A percentile compares a stretch with the other conserved stretches of the same genome.
phyloP scores from a whole-genome alignment of 2,329 filamentous ascomycete genomes.

The Aspergillus ustus region DNA sequence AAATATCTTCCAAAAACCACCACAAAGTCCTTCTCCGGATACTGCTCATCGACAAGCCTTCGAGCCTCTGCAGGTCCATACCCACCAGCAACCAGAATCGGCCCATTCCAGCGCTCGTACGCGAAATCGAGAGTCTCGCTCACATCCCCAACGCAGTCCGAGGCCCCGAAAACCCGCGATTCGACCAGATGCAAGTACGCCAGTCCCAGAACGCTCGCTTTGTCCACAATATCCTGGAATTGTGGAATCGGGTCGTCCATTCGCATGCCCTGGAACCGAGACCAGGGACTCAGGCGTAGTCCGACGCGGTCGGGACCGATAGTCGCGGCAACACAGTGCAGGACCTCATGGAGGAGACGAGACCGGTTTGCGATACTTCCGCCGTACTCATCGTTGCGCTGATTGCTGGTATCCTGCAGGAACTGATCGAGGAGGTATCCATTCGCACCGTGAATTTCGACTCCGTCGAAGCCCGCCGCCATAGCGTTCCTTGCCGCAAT shows the following conservation, averaged over 20 bases:
- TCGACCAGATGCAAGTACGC: slow-evolving; percentile 68
- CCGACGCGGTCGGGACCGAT: slow-evolving; percentile 52
- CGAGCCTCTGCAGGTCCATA: slow-evolving; percentile 47
- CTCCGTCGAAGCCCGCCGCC: slow-evolving; percentile 59
- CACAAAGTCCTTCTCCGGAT: slow-evolving; percentile 35
- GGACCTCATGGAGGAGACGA: slow-evolving; percentile 60
- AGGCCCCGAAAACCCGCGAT: slow-evolving; percentile 50
- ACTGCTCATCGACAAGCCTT: slow-evolving; percentile 39
- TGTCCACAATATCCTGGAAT: slow-evolving; percentile 61
- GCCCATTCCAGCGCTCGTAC: slow-evolving; percentile 49
- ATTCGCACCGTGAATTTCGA: slow-evolving; percentile 56
- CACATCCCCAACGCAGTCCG: slow-evolving; percentile 39
- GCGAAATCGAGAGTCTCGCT: slow-evolving; percentile 47
- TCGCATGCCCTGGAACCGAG: slow-evolving; percentile 53
- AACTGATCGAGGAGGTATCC: slow-evolving; percentile 60
- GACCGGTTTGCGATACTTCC: slow-evolving; percentile 57
- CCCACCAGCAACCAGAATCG: slow-evolving; percentile 58
- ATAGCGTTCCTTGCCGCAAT: slow-evolving; percentile 57
- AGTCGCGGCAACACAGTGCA: slow-evolving; percentile 46
- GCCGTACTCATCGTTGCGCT: slow-evolving; percentile 55
- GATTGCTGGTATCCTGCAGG: slow-evolving; percentile 52
- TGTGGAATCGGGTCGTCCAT: slow-evolving; percentile 61
- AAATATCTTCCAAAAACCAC: slow-evolving; percentile 50
- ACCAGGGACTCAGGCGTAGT: slow-evolving; percentile 54
- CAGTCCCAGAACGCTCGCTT: slow-evolving; percentile 57